Evolutionary conservation across 2,329 filamentous ascomycete species (phyloP), one percentile per base, ranked within the genome.

Genomic region (Hypoxylon sp.): DNA sequence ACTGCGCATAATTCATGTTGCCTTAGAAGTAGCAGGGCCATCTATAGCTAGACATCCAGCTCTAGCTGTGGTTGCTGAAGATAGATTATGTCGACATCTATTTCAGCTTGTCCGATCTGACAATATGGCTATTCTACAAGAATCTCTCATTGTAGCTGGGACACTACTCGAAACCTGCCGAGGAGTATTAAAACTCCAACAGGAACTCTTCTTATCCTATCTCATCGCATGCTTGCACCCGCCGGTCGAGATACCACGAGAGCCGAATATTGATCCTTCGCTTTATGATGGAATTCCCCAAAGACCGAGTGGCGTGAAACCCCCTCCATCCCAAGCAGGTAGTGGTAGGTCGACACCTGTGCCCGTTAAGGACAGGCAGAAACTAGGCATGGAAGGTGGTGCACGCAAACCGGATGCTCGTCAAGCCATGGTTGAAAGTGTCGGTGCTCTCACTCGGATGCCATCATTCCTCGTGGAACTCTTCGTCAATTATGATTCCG

Each of bases 401-500:
- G 89, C 93, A 36, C 88, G 96, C 68, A 97, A 97, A 78, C 96
- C 96, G 2, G 97, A 99, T 80, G 94, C 96, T 30, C 88, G 96
- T 72, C 96, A 99, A 83, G 94, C 96, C 32, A 99, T 99, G 96
- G 93, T 99, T 3, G 96, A 99, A 81, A 97, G 93, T 73, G 91
- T 99, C 48, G 94, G 95, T 36, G 94, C 95, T 60, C 84, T 99
- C 65, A 93, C 94, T 38, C 88, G 97, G 45, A 97, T 99, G 84
- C 94, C 96, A 0, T 94, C 90, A 45, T 99, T 97, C 77, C 94
- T 98, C 89, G 90, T 92, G 10, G 97, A 99, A 79, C 85, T 99
- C 6, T 99, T 98, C 77, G 90, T 98, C 80, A 99, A 99, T 79
- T 99, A 98, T 77, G 96, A 99, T 79, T 99, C 95, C 76, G 94